Base-by-base conservation (phyloP, 768 basidiomycete species). In the Pleurotus pulmonarius region DNA sequence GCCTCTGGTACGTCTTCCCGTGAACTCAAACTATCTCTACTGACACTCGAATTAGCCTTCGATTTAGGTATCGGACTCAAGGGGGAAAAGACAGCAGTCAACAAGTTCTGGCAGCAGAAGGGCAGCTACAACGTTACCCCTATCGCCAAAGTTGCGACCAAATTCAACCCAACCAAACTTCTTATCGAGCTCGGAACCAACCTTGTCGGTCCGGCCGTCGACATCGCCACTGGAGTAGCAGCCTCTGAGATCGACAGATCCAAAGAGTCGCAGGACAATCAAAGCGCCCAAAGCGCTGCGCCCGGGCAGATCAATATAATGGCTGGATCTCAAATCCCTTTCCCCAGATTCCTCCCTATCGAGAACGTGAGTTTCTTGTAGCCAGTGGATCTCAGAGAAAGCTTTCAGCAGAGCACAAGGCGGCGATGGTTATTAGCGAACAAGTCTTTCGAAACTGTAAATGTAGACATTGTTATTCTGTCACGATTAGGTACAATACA, bases 311-410 rank as follows among this genome's bases (percentile, higher is more conserved):
- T 25, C 29, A 51, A 11, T 7, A 7, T 29, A 16, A 22, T 22
- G 3, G n/a, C 22, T 12, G 49, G 25, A 13, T 22, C 26, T 9
- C 49, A 51, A 37, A 22, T 29, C 15, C n/a, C 11, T 0, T 38
- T 51, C 49, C 29, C 49, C 5, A 29, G 49, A 37, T 51, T 34
- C 26, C 24, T 51, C 15, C 49, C 49, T 3, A 16, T 37, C 37
- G 49, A 51, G 29, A 51, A 51, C 9, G 49, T 51, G 13, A 51
- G 49, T n/a, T 34, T 51, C 22, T 37, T 51, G 34, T 51, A 49
- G 34, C 3, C 29, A 34, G 29, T 34, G 29, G 29, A 9, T 34
- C 29, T 11, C 29, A 34, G 29, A 34, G 3, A 11, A 9, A 4
- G 29, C 9, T 29, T 9, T 6, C 9, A 34, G 29, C 29, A 11